Conservation (phyloP, 495 filamentous ascomycete species). For the Apiosordaria backusii region DNA sequence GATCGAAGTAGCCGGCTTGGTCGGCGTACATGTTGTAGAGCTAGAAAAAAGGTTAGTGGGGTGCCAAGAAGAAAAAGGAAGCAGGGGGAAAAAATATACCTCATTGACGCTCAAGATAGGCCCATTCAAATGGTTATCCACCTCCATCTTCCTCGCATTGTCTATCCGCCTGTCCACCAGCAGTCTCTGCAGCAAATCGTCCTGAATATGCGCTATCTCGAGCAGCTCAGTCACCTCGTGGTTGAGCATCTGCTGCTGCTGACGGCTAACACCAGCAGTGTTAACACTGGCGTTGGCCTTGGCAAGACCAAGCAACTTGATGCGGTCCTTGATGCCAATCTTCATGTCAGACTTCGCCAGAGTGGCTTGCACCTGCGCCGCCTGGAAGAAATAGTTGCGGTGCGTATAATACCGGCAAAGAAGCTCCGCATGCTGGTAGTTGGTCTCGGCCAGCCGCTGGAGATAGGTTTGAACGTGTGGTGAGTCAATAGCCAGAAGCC, state of each 20-base stretch:
- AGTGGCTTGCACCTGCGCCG: conserved; percentile 77
- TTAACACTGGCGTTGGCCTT: conserved; percentile 80
- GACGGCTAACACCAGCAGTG: conserved; percentile 66
- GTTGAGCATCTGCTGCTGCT: conserved; percentile 70
- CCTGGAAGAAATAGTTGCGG: conserved; percentile 72
- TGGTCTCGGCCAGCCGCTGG: conserved; percentile 61
- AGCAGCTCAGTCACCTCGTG: conserved; percentile 81
- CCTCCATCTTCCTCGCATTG: conserved; percentile 53
- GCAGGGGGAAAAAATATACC: conserved; percentile 55
- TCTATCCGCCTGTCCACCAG: conserved; percentile 66
- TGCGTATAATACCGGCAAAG: conserved; percentile 86
- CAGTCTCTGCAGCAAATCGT: conserved; percentile 80
- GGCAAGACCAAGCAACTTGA: conserved; percentile 84
- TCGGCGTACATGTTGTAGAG: conserved; percentile 90
- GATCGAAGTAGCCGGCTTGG: conserved; percentile 82
- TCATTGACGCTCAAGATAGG: conserved; percentile 66
- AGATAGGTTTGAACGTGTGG: conserved; percentile 85
- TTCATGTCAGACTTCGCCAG: conserved; percentile 77
- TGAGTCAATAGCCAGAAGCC: conserved; percentile 77
- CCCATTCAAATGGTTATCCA: conserved; percentile 66
- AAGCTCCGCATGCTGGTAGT: conserved; percentile 78
- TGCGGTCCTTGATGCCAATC: conserved; percentile 70
- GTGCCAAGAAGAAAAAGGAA: conserved; percentile 5
- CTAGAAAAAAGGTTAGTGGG: conserved; percentile 44
- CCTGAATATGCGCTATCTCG: conserved; percentile 91